A percentile compares a stretch with the other conserved stretches of the same genome.
These are phyloP conservation scores for Bacidia rubella DNA, from an alignment of 495 filamentous ascomycete genomes.

Conservation along the genomic window DNA sequence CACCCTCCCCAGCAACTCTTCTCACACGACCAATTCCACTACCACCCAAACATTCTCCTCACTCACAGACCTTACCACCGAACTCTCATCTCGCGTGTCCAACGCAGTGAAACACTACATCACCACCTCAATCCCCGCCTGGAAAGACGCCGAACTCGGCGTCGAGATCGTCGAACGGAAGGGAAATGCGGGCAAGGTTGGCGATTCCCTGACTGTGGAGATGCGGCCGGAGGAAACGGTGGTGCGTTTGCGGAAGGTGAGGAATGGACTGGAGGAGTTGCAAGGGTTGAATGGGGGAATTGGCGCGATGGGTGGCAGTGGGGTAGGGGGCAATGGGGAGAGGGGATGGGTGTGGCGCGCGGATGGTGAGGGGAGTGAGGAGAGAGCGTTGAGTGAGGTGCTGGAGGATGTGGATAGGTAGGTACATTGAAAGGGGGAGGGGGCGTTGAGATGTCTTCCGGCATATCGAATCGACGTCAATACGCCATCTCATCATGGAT, in stretches of 20 bases:
- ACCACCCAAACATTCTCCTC: not conserved
- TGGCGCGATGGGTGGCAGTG: not conserved
- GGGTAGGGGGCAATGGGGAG: not conserved
- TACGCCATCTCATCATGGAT: not conserved
- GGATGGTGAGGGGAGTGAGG: not conserved
- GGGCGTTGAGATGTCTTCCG: not conserved
- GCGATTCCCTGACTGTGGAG: not conserved
- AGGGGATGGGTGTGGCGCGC: not conserved
- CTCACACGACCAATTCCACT: not conserved
- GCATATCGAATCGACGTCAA: not conserved
- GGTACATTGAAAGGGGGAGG: not conserved
- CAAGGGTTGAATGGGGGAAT: too few relatives aligned
- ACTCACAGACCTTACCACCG: not conserved
- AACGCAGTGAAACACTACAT: slow-evolving; percentile 3
- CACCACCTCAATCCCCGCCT: not conserved
- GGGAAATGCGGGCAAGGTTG: not conserved
- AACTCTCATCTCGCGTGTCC: not conserved
- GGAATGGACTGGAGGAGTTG: not conserved
- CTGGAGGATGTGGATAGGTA: not conserved
- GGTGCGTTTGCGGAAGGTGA: not conserved
- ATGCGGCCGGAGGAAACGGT: not conserved
- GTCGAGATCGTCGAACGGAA: not conserved
- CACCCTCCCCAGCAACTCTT: too few relatives aligned
- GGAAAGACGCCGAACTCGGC: not conserved
- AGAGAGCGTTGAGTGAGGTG: not conserved